Evolutionary conservation across 441 rosid genomes (phyloP), one percentile per base, ranked within the genome.

Genomic region (Metrosideros polymorpha): DNA sequence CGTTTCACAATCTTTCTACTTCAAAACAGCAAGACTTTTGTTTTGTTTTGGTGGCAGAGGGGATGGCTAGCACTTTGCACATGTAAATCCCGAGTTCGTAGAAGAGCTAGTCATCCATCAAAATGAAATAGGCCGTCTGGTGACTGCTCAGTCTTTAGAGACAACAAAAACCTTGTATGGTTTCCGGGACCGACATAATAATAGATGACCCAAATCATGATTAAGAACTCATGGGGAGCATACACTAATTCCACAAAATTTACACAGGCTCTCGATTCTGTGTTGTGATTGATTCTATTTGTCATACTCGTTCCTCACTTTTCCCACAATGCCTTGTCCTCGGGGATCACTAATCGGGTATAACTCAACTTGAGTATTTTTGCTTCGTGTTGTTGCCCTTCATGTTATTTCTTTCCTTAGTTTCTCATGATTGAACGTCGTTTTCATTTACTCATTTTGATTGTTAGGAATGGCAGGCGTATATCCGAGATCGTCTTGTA

Each of bases 401-500:
- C 18, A 27, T n/a, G 35, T 2, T 57, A n/a, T n/a, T 57, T n/a
- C 32, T 1, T 14, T n/a, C 6, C 25, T 2, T 25, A 25, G 13
- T 55, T 55, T 55, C 61, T 56, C 30, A 10, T 0, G 13, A 47
- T 47, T 14, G 50, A n/a, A 53, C 9, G 0, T 3, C 7, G 56
- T 22, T 3, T 0, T 19, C 56, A 22, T 7, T 19, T 7, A 53
- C 30, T n/a, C 15, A 12, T 29, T 29, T 59, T 29, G 1, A n/a
- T 6, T 29, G 18, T 6, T 6, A 1, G 66, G 66, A 0, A 59
- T 59, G 66, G 9, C 19, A 29, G 66, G 9, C 35, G 6, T 29
- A 1, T 56, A 3, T 2, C 2, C 0, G 10, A 29, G 2, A 2
- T 59, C 9, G 2, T 59, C 35, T 29, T 6, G 22, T 14, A 59